Conservation (phyloP, 208 protist species). For the Histomonas meleagridis region DNA sequence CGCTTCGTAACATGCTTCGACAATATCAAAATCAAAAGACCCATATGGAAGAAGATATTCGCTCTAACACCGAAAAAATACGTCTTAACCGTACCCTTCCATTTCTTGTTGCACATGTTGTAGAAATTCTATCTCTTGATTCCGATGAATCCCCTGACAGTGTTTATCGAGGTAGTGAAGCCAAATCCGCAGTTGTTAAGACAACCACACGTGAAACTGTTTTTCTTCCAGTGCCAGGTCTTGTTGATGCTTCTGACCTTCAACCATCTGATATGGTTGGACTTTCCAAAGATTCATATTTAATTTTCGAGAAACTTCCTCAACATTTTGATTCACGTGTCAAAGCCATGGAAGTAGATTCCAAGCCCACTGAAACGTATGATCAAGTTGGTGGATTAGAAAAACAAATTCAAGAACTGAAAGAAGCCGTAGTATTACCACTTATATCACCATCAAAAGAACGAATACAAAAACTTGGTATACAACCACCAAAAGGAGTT, state of each 20-base stretch:
- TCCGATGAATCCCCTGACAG: slow-evolving; percentile 59
- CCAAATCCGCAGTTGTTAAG: slow-evolving; percentile 94
- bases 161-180: slow-evolving; percentile 58
- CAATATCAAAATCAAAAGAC: neutral
- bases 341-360: slow-evolving; percentile 98
- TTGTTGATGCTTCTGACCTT: slow-evolving; percentile 84
- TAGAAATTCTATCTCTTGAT: slow-evolving; percentile 61
- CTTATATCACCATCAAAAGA: slow-evolving; percentile 83
- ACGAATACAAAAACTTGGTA: slow-evolving; percentile 89
- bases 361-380: slow-evolving; percentile 96
- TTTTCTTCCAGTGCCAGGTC: slow-evolving; percentile 94
- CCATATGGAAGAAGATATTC: slow-evolving; percentile 37
- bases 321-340: slow-evolving; percentile 94
- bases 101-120: slow-evolving; percentile 77
- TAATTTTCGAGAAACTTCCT: slow-evolving; percentile 95
- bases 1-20: neutral
- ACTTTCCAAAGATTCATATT: slow-evolving; percentile 98
- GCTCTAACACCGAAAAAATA: slow-evolving; percentile 71
- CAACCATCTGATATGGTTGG: slow-evolving; percentile 95
- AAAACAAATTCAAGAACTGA: slow-evolving; percentile 92
- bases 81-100: slow-evolving; percentile 76
- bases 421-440: slow-evolving; percentile 96
- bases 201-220: slow-evolving; percentile 92
- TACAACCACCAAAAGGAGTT: slow-evolving; percentile 90
- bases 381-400: slow-evolving; percentile 95